Evolutionary conservation across 805 yeast species (phyloP), one percentile per base, ranked within the genome.

Genomic region (Debaryomyces hansenii): DNA sequence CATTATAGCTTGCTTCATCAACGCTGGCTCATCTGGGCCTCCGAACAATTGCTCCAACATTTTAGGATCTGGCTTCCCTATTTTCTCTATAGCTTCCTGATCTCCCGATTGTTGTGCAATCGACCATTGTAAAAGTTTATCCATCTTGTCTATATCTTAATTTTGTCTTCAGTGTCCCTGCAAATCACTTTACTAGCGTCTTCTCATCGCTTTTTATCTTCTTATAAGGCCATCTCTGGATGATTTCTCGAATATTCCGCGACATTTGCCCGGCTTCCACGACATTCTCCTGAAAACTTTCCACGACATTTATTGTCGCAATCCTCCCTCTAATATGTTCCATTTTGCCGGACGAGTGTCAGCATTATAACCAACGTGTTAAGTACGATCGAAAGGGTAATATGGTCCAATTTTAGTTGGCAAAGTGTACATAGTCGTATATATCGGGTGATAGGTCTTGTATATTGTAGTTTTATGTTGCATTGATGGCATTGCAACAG

Each of bases 111-210:
- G 78, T 61, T 86, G 81, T 36, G 91, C 87, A 41, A 88, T 77
- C 4, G 97, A 90, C 99, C 99, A 92, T 56, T 90, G 88, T 52
- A 92, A 67, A 50, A 92, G 67, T 66, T 91, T 91, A 50, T 92
- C 97, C 98, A 92, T 92, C 3, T 32, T 53, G 33, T 12, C 29
- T 16, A 9, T 24, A 24, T 24, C 27, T 6, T 24, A 24, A 9
- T 24, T 24, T 9, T 24, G 10, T 4, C 27, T 24, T 24, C 27
- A 24, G 10, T 16, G 10, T 24, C 27, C 27, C 4, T 24, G 2
- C 27, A 24, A 24, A 24, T 24, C 27, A 24, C 27, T 9, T 24
- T 7, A 24, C 27, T 24, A 9, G 27, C 27, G 10, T 24, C 27
- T 24, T 24, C 27, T 24, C 27, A 24, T 24, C 27, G 27, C 27